Evolutionary conservation across 140 eudicot species (phyloP).

Genomic region (Stevia rebaudiana): DNA sequence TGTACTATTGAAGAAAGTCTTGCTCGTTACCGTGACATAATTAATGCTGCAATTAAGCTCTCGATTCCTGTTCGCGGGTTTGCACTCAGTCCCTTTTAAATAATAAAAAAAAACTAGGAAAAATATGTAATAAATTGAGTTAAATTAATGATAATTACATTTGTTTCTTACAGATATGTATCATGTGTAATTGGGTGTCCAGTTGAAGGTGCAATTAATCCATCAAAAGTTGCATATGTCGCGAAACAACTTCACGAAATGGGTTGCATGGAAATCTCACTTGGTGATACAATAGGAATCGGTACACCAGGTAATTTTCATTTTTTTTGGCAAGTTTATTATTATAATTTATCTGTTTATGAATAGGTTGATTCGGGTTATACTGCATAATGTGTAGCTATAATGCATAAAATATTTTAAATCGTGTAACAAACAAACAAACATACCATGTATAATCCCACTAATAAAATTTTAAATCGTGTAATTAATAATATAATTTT

Average conservation of each 20-base stretch:
- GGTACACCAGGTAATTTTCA: constrained; percentile 75
- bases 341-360: background rate
- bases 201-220: constrained; percentile 69
- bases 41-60: constrained; percentile 55
- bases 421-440: background rate
- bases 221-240: constrained; percentile 78
- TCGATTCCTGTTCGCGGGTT: constrained; percentile 91
- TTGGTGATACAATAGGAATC: constrained; percentile 86
- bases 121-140: background rate
- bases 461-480: no score
- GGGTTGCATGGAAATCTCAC: constrained; percentile 93
- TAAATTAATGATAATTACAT: background rate
- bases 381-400: background rate
- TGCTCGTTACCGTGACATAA: constrained; percentile 67
- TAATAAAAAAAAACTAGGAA: background rate
- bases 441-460: no score
- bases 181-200: constrained; percentile 95
- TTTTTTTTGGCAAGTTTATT: no score
- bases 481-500: background rate
- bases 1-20: constrained; percentile 87
- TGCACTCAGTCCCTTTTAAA: background rate
- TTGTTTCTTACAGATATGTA: constrained; percentile 46
- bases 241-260: constrained; percentile 83
- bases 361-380: background rate
- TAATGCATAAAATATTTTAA: background rate